Evolutionary conservation across 2,329 filamentous ascomycete species (phyloP).

Genomic region (Fusarium illudens): DNA sequence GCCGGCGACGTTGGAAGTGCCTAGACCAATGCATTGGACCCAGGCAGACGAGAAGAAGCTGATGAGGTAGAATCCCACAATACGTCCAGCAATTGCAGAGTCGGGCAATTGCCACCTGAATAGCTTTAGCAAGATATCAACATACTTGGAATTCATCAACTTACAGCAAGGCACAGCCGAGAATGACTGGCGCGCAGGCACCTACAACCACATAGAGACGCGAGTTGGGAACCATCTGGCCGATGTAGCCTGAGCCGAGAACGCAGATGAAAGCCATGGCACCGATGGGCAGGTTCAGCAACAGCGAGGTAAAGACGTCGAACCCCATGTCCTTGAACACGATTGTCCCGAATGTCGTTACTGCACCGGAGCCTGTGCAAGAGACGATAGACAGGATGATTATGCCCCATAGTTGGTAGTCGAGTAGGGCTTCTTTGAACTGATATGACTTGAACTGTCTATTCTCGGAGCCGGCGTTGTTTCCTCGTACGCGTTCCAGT

Average conservation of each 20-base stretch:
- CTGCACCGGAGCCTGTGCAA: slow-evolving; percentile 43
- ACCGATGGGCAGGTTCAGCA: slow-evolving; percentile 46
- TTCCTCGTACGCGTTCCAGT: slow-evolving; percentile 40
- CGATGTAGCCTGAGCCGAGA: slow-evolving; percentile 44
- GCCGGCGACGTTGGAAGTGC: slow-evolving; percentile 46
- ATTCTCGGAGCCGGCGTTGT: slow-evolving; percentile 43
- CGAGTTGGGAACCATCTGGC: slow-evolving; percentile 34
- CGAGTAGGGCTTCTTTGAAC: slow-evolving; percentile 40
- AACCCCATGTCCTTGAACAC: slow-evolving; percentile 49
- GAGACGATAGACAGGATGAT: slow-evolving; percentile 43
- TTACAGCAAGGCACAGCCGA: slow-evolving; percentile 34
- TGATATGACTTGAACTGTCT: slow-evolving; percentile 42
- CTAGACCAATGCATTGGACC: slow-evolving; percentile 44
- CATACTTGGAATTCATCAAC: not conserved
- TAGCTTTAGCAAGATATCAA: not conserved
- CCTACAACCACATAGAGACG: slow-evolving; percentile 42
- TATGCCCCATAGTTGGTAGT: slow-evolving; percentile 45
- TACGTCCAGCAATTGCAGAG: slow-evolving; percentile 34
- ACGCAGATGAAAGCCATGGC: slow-evolving; percentile 45
- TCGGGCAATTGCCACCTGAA: slow-evolving; percentile 40
- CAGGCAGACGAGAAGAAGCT: slow-evolving; percentile 45
- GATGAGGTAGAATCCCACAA: slow-evolving; percentile 44
- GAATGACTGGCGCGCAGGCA: slow-evolving; percentile 42
- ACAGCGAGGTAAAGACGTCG: slow-evolving; percentile 44
- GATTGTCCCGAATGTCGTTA: slow-evolving; percentile 45